Base-by-base conservation (phyloP, 306 rosid species). In the Sesbania bispinosa region DNA sequence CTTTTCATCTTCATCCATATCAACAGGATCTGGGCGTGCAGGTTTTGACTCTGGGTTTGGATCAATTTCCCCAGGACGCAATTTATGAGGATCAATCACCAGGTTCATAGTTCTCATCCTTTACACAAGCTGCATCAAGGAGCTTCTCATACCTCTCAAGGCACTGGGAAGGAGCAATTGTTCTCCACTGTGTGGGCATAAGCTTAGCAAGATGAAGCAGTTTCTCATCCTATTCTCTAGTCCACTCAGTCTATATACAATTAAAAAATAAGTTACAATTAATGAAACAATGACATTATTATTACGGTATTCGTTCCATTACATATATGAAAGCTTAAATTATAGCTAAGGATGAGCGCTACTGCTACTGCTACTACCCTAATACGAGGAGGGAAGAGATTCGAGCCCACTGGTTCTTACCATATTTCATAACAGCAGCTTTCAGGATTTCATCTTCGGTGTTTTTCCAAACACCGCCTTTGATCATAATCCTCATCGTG, bases 1-100 rank as follows among this genome's bases (percentile, higher is more conserved):
- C 76, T 92, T 92, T 78, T 92, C 97, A 71, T 92, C 97, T 83
- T 92, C 97, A 48, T 92, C 97, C 97, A 92, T 92, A 80, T 92
- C 97, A 67, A 92, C 93, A 32, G 97, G 97, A 73, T 92, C 97
- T 2, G 97, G 97, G 0, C 97, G 93, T 36, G 97, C 97, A 54
- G 97, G 97, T 81, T 92, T 89, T 0, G 97, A 89, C 67, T 92
- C 96, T 0, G 97, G 96, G 68, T 92, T 92, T 3, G 97, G 96
- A 62, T 92, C 97, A 58, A 92, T 92, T 84, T 92, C 97, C 27
- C 96, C 96, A 8, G 96, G 96, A 15, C 92, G 90, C 83, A 92
- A 74, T 32, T 92, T 92, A 42, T 96, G 80, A 1, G 97, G 97
- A 79, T 92, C 97, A 74, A n/a, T 92, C 97, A 55, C 90, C 90